A percentile compares a stretch with the other conserved stretches of the same genome.
Evolutionary conservation across 2,329 filamentous ascomycete species (phyloP).

Genomic region (Xylariaceae sp.): DNA sequence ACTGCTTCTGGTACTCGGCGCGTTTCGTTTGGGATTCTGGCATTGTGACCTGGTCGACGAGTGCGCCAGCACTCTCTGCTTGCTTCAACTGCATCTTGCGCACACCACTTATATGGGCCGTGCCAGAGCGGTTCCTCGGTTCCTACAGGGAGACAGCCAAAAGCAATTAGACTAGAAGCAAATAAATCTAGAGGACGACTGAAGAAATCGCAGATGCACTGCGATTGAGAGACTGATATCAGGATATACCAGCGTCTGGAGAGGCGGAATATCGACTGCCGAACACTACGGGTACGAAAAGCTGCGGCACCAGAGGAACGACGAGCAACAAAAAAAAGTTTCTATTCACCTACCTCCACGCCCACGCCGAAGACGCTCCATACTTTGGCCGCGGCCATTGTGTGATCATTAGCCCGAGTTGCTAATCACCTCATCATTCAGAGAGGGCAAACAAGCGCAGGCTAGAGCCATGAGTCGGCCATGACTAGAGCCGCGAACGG

Average conservation of each 20-base stretch:
- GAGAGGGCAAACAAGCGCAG: background rate
- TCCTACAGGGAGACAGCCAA: constrained; percentile 6
- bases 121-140: constrained; percentile 12
- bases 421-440: background rate
- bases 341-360: constrained; percentile 20
- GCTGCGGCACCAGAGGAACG: constrained; percentile 8
- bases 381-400: constrained; percentile 22
- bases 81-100: constrained; percentile 34
- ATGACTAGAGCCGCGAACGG: constrained; percentile 16
- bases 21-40: constrained; percentile 29
- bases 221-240: background rate
- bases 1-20: constrained; percentile 38
- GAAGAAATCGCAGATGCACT: background rate
- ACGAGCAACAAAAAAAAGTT: constrained; percentile 9
- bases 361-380: constrained; percentile 24
- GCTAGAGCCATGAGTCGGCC: constrained; percentile 15
- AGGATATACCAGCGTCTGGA: constrained; percentile 3
- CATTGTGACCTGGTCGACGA: constrained; percentile 29
- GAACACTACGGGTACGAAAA: background rate
- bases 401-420: constrained; percentile 11
- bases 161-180: constrained; percentile 16
- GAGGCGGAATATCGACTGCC: background rate
- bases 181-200: background rate
- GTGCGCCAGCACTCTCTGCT: constrained; percentile 32
- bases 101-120: constrained; percentile 8